Conservation (phyloP, 352 stramenopile species). For the Plasmopara viticola region DNA sequence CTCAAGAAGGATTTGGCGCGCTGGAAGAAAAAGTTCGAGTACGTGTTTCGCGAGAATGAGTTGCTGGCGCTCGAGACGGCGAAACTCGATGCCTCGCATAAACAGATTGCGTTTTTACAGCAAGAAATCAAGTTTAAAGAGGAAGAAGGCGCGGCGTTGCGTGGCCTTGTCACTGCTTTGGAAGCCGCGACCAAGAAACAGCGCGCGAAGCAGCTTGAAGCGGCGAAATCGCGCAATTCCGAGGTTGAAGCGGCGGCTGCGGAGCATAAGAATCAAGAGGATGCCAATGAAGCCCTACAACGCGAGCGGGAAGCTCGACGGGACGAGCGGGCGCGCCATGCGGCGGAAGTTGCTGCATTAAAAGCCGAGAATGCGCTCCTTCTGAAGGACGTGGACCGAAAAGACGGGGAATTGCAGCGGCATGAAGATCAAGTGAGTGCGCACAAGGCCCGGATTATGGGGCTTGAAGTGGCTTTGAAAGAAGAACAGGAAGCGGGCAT, state of each 20-base stretch:
- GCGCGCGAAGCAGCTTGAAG: slow-evolving; percentile 55
- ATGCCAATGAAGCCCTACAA: slow-evolving; percentile 36
- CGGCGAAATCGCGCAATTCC: slow-evolving; percentile 28
- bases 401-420: slow-evolving; percentile 54
- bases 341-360: slow-evolving; percentile 46
- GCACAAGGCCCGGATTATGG: slow-evolving; percentile 56
- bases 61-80: slow-evolving; percentile 75
- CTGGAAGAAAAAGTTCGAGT: slow-evolving; percentile 88
- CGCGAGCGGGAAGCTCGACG: slow-evolving; percentile 17
- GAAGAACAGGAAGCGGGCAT: slow-evolving; percentile 65
- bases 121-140: slow-evolving; percentile 85
- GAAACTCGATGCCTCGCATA: slow-evolving; percentile 78
- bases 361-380: slow-evolving; percentile 68
- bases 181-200: slow-evolving; percentile 81
- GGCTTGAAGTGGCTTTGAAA: slow-evolving; percentile 49
- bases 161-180: slow-evolving; percentile 63
- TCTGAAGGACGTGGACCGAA: slow-evolving; percentile 68
- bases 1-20: slow-evolving; percentile 70
- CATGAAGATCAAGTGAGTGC: slow-evolving; percentile 57
- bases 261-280: slow-evolving; percentile 28
- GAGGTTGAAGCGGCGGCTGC: slow-evolving; percentile 20
- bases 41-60: slow-evolving; percentile 83
- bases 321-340: slow-evolving; percentile 44
- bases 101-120: slow-evolving; percentile 78
- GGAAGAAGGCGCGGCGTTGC: slow-evolving; percentile 66